Conservation (phyloP, 2,329 filamentous ascomycete species). For the Venturia nashicola region DNA sequence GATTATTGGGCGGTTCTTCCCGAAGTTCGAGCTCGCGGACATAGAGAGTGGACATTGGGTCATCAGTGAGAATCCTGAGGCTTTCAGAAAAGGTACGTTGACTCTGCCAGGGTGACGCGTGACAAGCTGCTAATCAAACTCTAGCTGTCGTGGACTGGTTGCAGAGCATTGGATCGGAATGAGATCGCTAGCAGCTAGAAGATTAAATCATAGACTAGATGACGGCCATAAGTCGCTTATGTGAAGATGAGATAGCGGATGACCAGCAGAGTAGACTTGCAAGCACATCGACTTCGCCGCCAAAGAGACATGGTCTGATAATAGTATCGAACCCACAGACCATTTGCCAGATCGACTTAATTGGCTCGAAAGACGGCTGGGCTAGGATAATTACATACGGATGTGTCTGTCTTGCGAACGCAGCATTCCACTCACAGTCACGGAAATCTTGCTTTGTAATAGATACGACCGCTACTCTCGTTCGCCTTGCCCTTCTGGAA, state of each 20-base stretch:
- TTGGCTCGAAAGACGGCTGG: too few species aligned
- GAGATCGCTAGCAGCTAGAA: neutral
- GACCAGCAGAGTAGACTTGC: neutral
- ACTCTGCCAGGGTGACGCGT: neutral
- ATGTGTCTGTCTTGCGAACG: too few species aligned
- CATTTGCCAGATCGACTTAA: too few species aligned
- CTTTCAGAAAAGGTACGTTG: conserved; percentile 57
- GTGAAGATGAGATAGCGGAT: neutral
- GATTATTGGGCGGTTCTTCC: conserved; percentile 73
- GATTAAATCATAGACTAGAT: neutral
- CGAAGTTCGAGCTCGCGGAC: conserved; percentile 59
- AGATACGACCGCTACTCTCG: too few species aligned
- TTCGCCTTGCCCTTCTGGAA: too few species aligned
- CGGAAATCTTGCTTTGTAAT: too few species aligned
- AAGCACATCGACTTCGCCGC: neutral
- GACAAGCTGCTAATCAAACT: conserved; percentile 7
- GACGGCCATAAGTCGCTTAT: neutral
- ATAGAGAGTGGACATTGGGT: conserved; percentile 78
- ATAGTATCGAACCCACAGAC: too few species aligned
- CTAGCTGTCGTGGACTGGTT: conserved; percentile 54
- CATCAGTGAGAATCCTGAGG: conserved; percentile 75
- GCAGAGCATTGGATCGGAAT: conserved; percentile 33
- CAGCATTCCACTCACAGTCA: too few species aligned
- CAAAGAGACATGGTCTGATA: neutral
- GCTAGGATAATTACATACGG: too few species aligned